Percentiles rank a stretch among this genome's conserved stretches.
These are phyloP conservation scores for Panicum virgatum DNA, from an alignment of 202 grass and related monocot genomes.

Conservation along the genomic window DNA sequence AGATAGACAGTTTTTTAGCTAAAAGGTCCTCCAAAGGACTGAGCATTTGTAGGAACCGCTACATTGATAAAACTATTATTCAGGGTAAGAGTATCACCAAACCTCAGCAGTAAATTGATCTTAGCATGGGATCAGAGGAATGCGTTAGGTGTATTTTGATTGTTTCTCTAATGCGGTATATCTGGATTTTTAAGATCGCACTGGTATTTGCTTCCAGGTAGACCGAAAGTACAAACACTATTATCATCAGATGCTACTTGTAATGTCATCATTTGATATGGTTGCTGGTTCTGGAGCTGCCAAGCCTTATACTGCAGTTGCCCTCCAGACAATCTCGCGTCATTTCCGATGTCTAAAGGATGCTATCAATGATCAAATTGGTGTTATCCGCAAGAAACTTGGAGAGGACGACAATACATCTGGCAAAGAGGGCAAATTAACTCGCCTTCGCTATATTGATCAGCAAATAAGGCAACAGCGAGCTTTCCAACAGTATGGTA, in stretches of 20 bases:
- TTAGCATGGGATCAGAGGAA: constrained; percentile 11
- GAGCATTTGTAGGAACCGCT: not conserved
- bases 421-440: constrained; percentile 68
- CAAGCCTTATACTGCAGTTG: constrained; percentile 88
- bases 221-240: constrained; percentile 95
- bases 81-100: not conserved
- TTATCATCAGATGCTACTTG: constrained; percentile 95
- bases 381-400: constrained; percentile 70
- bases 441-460: constrained; percentile 89
- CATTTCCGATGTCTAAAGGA: constrained; percentile 96
- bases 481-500: constrained; percentile 91
- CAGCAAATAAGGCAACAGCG: constrained; percentile 90
- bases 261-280: constrained; percentile 86
- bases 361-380: constrained; percentile 86
- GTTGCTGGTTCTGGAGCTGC: constrained; percentile 77
- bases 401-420: constrained; percentile 73
- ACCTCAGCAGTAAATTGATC: not conserved
- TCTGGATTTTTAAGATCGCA: constrained; percentile 11
- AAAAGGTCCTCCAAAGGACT: not conserved
- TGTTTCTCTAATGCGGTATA: constrained; percentile 1
- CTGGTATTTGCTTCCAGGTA: constrained; percentile 55
- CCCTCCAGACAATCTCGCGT: constrained; percentile 92
- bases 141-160: not conserved
- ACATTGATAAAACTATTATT: not conserved
- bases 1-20: constrained; percentile 9